These are phyloP conservation scores for Saprolegnia parasitica DNA, from an alignment of 352 stramenopile species.

Conservation along the genomic window DNA sequence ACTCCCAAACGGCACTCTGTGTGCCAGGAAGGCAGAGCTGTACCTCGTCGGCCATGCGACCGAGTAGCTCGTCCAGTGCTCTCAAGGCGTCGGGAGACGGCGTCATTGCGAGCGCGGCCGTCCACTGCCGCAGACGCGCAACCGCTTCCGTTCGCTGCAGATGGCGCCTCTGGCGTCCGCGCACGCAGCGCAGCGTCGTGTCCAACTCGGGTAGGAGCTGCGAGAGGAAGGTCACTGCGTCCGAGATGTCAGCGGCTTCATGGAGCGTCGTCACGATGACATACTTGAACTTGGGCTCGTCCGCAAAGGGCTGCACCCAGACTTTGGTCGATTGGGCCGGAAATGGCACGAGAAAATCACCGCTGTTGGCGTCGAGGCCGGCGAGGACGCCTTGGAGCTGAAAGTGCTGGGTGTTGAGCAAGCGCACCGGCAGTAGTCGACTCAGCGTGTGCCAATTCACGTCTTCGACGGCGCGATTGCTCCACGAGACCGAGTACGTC, in stretches of 20 bases:
- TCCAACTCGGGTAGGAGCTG: slow-evolving; percentile 17
- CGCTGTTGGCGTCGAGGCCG: slow-evolving; percentile 6
- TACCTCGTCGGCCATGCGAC: slow-evolving; percentile 46
- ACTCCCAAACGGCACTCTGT: slow-evolving; percentile 49
- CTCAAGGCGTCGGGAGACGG: slow-evolving; percentile 50
- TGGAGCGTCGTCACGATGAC: slow-evolving; percentile 17
- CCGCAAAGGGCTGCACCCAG: slow-evolving; percentile 20
- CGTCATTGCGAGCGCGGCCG: slow-evolving; percentile 44
- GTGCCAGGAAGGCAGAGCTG: slow-evolving; percentile 45
- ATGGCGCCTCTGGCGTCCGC: slow-evolving; percentile 42
- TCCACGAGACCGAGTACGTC: slow-evolving; percentile 55
- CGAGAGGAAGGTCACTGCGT: neutral
- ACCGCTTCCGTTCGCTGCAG: slow-evolving; percentile 36
- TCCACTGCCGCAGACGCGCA: slow-evolving; percentile 30
- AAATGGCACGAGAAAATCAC: slow-evolving; percentile 6
- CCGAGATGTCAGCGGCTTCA: neutral
- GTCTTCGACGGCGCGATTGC: slow-evolving; percentile 42
- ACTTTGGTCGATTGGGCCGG: neutral
- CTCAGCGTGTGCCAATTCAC: slow-evolving; percentile 48
- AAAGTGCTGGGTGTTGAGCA: slow-evolving; percentile 67
- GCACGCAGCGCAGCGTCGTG: slow-evolving; percentile 41
- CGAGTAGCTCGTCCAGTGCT: slow-evolving; percentile 42
- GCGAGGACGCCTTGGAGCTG: slow-evolving; percentile 43
- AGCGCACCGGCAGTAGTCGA: slow-evolving; percentile 51
- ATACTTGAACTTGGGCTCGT: slow-evolving; percentile 14